Conservation (phyloP, 2,329 filamentous ascomycete species). For the Neonectria hederae region DNA sequence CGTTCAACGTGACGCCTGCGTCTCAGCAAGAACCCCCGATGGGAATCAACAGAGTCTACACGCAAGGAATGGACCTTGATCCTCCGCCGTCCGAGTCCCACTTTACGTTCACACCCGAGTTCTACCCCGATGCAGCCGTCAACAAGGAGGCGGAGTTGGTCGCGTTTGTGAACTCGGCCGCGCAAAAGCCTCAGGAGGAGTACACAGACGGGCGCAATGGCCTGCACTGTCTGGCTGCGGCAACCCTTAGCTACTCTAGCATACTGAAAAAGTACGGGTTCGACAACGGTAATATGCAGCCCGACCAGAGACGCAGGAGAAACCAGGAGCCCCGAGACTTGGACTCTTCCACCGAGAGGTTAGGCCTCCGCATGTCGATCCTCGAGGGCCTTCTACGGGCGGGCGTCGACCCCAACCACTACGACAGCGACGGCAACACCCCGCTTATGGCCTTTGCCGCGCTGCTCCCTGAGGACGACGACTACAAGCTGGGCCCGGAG, state of each 20-base stretch:
- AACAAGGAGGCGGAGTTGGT: conserved; percentile 37
- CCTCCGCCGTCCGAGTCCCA: conserved; percentile 27
- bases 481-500: conserved; percentile 57
- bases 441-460: conserved; percentile 65
- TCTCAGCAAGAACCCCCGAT: conserved; percentile 9
- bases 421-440: conserved; percentile 61
- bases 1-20: conserved; percentile 53
- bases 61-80: conserved; percentile 37
- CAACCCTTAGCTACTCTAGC: conserved; percentile 54
- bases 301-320: conserved; percentile 15
- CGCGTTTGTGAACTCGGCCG: conserved; percentile 30
- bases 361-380: conserved; percentile 42
- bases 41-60: conserved; percentile 15
- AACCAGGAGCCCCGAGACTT: conserved; percentile 33
- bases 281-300: conserved; percentile 27
- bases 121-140: conserved; percentile 21
- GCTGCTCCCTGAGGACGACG: conserved; percentile 60
- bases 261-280: conserved; percentile 47
- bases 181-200: conserved; percentile 33
- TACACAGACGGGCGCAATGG: conserved; percentile 61
- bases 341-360: conserved; percentile 46
- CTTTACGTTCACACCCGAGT: conserved; percentile 6
- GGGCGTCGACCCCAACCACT: conserved; percentile 61
- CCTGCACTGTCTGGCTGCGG: conserved; percentile 66
- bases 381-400: conserved; percentile 47